These are phyloP conservation scores for Beauveria sp. DNA, from an alignment of 2,329 filamentous ascomycete species.

Conservation along the genomic window DNA sequence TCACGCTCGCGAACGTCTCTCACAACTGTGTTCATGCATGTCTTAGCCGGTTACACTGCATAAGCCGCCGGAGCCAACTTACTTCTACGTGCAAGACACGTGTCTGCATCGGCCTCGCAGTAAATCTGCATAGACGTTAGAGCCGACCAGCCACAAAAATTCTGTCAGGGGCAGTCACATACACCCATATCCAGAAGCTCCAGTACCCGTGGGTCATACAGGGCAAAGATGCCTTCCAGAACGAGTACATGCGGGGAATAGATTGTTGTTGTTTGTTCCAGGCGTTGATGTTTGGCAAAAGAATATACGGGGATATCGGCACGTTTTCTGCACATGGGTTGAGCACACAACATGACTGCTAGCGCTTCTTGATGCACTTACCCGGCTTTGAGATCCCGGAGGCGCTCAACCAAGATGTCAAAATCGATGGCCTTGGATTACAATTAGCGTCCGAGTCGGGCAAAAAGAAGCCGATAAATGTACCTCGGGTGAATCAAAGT, in stretches of 20 bases:
- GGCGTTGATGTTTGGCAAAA: constrained; percentile 80
- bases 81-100: constrained; percentile 85
- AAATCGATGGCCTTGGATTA: constrained; percentile 72
- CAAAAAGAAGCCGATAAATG: constrained; percentile 12
- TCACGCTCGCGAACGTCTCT: constrained; percentile 86
- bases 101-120: constrained; percentile 90
- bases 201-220: constrained; percentile 79
- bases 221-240: constrained; percentile 88
- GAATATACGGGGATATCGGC: constrained; percentile 93
- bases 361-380: constrained; percentile 35
- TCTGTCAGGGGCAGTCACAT: constrained; percentile 16
- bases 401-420: constrained; percentile 70
- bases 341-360: constrained; percentile 9
- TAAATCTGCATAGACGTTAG: constrained; percentile 56
- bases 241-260: constrained; percentile 96
- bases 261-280: constrained; percentile 73
- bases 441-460: background rate
- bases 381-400: constrained; percentile 86
- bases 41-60: constrained; percentile 7
- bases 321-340: constrained; percentile 53
- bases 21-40: constrained; percentile 45
- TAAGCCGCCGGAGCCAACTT: constrained; percentile 26
- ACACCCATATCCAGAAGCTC: constrained; percentile 88
- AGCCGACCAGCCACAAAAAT: background rate
- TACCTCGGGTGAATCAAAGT: constrained; percentile 85